Base-by-base conservation (phyloP, 345 rosid genomes). In the Corymbia maculata region DNA sequence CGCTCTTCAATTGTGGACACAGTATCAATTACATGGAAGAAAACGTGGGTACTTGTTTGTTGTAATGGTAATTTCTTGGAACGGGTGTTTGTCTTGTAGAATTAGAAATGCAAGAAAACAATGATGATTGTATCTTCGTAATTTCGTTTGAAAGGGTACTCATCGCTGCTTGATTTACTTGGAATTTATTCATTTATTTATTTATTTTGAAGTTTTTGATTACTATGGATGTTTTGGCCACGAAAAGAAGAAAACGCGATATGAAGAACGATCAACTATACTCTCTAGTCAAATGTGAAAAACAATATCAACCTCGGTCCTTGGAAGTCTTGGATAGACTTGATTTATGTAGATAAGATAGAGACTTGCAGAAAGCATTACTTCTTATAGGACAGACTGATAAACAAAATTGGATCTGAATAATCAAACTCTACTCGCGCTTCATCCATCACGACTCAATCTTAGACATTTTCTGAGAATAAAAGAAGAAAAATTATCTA, bases 341-440 rank as follows among this genome's bases (percentile, higher is more conserved):
- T 57, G n/a, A 57, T 57, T 57, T 57, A 57, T 28, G 22, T 57
- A n/a, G n/a, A n/a, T n/a, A n/a, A 0, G 6, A 57, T 57, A 57
- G 59, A 57, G 21, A n/a, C 64, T 0, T 0, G 0, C 6, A 57
- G 13, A 57, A 57, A 57, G 9, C 64, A 57, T 22, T 57, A 22
- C 64, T 28, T 22, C 64, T 57, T 22, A 22, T 57, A 57, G 64
- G 22, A 57, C 28, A 57, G 22, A 22, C 28, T 22, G 22, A 57
- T 57, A 22, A 57, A 9, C 64, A 28, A 57, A 57, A 22, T 57
- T 57, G n/a, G 26, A 22, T 22, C 0, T 0, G 3, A 9, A 22
- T 57, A 57, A 9, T 57, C n/a, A 11, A 22, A 57, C 22, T 57
- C 64, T 9, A 22, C 22, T 57, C 22, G 28, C 3, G 64, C 64